Conservation (phyloP, 768 basidiomycete species). For the Baorangia bicolor region DNA sequence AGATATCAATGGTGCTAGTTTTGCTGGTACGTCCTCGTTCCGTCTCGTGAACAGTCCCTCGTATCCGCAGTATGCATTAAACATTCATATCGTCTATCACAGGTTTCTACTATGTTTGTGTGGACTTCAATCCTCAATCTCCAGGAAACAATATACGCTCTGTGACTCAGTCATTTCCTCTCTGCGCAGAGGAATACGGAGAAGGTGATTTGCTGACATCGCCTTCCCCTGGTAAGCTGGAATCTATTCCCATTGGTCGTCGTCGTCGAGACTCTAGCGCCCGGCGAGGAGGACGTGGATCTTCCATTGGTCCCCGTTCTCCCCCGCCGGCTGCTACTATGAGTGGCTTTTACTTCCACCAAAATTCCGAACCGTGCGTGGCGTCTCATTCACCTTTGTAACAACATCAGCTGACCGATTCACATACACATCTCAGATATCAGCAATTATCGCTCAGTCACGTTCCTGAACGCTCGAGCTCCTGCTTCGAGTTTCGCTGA, state of each 20-base stretch:
- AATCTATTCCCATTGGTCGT: constrained; percentile 37
- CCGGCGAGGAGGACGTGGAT: constrained; percentile 43
- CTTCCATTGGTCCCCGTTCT: constrained; percentile 47
- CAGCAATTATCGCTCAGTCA: constrained; percentile 85
- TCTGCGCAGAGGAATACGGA: constrained; percentile 27
- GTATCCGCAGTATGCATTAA: constrained; percentile 14
- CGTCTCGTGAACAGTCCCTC: background rate
- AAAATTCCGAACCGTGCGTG: constrained; percentile 90
- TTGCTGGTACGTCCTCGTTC: constrained; percentile 66
- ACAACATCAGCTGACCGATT: constrained; percentile 7
- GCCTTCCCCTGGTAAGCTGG: constrained; percentile 36
- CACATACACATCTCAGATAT: constrained; percentile 51
- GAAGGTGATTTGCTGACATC: constrained; percentile 30
- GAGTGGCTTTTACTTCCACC: constrained; percentile 92
- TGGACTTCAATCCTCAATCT: constrained; percentile 79
- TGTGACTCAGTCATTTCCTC: constrained; percentile 37
- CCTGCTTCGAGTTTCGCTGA: constrained; percentile 86
- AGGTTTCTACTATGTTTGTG: constrained; percentile 96
- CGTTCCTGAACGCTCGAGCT: constrained; percentile 67
- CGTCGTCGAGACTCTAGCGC: constrained; percentile 47
- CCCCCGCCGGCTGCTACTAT: constrained; percentile 63
- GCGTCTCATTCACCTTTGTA: background rate
- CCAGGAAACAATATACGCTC: constrained; percentile 34
- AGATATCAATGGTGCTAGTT: constrained; percentile 93
- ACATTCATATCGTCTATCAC: constrained; percentile 9